These are phyloP conservation scores for Chlamydomonas urium DNA, from an alignment of 139 green algal species.

Conservation along the genomic window DNA sequence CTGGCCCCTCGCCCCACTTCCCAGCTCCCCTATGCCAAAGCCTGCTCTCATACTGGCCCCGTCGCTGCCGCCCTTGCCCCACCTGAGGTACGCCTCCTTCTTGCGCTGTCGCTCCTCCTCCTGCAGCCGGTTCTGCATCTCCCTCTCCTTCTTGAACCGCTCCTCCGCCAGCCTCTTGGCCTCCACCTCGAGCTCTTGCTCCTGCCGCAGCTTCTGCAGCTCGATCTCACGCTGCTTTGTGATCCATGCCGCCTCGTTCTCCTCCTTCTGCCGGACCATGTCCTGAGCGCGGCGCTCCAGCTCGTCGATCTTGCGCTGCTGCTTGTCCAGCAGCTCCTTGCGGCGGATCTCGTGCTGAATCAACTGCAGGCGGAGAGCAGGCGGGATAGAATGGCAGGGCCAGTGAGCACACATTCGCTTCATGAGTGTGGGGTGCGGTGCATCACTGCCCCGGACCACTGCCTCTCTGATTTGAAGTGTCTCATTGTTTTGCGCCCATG, in stretches of 20 bases:
- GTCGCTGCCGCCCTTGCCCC: too few species aligned
- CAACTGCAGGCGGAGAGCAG: conserved; percentile 44
- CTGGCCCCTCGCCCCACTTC: too few species aligned
- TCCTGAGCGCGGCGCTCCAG: conserved; percentile 57
- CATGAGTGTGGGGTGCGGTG: too few species aligned
- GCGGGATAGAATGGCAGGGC: too few species aligned
- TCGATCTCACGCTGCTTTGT: conserved; percentile 65
- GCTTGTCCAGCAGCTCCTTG: conserved; percentile 63
- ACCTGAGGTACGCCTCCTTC: conserved; percentile 51
- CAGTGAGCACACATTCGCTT: too few species aligned
- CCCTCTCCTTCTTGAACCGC: conserved; percentile 33
- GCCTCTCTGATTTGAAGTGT: too few species aligned
- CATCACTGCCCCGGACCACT: too few species aligned
- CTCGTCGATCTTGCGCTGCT: conserved; percentile 55
- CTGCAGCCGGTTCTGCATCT: conserved; percentile 35
- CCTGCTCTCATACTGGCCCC: too few species aligned
- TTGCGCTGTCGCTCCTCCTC: conserved; percentile 48
- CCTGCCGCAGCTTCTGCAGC: conserved; percentile 39
- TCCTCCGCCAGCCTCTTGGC: conserved; percentile 36
- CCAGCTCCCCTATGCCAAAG: not conserved
- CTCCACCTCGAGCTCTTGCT: conserved; percentile 14
- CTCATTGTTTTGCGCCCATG: too few species aligned
- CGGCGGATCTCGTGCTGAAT: conserved; percentile 63
- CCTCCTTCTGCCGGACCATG: conserved; percentile 46
- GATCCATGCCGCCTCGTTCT: conserved; percentile 62